Percentiles rank a stretch among this genome's conserved stretches.
Evolutionary conservation across 768 basidiomycete species (phyloP).

Genomic region (Boletus rufocinnamomeus): DNA sequence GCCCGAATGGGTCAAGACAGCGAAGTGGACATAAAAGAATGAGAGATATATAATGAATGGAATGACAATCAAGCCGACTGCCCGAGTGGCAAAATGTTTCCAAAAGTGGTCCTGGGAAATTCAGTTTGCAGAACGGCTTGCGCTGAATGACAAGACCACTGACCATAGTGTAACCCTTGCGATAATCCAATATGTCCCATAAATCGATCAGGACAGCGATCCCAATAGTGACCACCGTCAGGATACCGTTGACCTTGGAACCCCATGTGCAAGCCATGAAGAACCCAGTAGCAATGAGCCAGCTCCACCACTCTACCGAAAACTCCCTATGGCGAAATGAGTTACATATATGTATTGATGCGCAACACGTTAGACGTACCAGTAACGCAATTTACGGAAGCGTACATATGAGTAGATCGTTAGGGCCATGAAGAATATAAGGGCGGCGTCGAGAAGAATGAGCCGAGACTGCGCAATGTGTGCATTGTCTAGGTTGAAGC

Average conservation of each 20-base stretch:
- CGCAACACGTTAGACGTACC: constrained; percentile 44
- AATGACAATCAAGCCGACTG: constrained; percentile 80
- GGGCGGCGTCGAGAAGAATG: constrained; percentile 90
- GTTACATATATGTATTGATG: background rate
- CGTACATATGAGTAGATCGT: constrained; percentile 92
- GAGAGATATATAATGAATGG: constrained; percentile 90
- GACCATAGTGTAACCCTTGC: constrained; percentile 80
- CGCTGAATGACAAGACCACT: constrained; percentile 1
- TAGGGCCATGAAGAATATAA: constrained; percentile 94
- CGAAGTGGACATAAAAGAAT: constrained; percentile 96
- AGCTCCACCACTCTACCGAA: constrained; percentile 89
- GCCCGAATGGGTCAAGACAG: constrained; percentile 83
- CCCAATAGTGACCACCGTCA: constrained; percentile 88
- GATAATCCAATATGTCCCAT: constrained; percentile 90
- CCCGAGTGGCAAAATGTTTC: constrained; percentile 86
- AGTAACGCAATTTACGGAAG: constrained; percentile 92
- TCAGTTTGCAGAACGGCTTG: background rate
- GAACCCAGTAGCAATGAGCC: constrained; percentile 86
- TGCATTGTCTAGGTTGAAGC: constrained; percentile 72
- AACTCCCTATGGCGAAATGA: constrained; percentile 64
- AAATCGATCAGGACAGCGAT: constrained; percentile 90
- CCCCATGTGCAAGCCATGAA: constrained; percentile 97
- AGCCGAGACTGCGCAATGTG: constrained; percentile 96
- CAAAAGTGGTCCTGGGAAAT: constrained; percentile 76
- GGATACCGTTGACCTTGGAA: constrained; percentile 95